phyloP scores from a whole-genome alignment of 495 filamentous ascomycete genomes.

The Pyrenula aspistea region DNA sequence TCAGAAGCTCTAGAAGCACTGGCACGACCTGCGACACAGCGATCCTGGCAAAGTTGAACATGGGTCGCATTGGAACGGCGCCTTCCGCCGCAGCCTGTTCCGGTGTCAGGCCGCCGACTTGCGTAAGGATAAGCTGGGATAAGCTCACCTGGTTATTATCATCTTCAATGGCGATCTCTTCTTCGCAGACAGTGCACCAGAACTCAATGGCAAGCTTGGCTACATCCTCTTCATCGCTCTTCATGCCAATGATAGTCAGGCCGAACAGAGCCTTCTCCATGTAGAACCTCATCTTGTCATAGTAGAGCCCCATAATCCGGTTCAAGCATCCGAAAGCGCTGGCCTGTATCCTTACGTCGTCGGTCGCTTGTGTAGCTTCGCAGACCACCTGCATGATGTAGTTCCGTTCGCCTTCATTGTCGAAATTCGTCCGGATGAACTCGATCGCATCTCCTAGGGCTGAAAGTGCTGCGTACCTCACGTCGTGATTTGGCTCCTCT shows the following conservation, averaged over 20 bases:
- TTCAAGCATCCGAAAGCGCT: conserved; percentile 94
- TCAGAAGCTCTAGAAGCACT: conserved; percentile 75
- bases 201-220: conserved; percentile 97
- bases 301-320: conserved; percentile 95
- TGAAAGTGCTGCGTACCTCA: conserved; percentile 81
- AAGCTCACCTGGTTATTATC: conserved; percentile 72
- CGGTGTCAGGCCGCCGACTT: conserved; percentile 1
- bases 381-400: conserved; percentile 99
- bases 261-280: conserved; percentile 99
- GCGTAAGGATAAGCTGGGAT: not conserved
- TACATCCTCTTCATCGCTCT: conserved; percentile 92
- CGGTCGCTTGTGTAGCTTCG: conserved; percentile 84
- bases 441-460: conserved; percentile 95
- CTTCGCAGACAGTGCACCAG: conserved; percentile 99
- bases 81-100: conserved; percentile 52
- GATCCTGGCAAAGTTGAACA: conserved; percentile 83
- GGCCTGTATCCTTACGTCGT: conserved; percentile 80
- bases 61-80: conserved; percentile 66
- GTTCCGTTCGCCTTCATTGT: conserved; percentile 96
- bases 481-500: conserved; percentile 82
- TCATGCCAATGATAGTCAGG: conserved; percentile 98
- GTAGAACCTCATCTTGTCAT: conserved; percentile 99
- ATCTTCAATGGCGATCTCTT: conserved; percentile 94
- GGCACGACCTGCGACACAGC: conserved; percentile 88
- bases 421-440: conserved; percentile 95